A percentile compares a stretch with the other conserved stretches of the same genome.
phyloP scores from a whole-genome alignment of 1,284 basidiomycete genomes.

The Trametes polyzona region DNA sequence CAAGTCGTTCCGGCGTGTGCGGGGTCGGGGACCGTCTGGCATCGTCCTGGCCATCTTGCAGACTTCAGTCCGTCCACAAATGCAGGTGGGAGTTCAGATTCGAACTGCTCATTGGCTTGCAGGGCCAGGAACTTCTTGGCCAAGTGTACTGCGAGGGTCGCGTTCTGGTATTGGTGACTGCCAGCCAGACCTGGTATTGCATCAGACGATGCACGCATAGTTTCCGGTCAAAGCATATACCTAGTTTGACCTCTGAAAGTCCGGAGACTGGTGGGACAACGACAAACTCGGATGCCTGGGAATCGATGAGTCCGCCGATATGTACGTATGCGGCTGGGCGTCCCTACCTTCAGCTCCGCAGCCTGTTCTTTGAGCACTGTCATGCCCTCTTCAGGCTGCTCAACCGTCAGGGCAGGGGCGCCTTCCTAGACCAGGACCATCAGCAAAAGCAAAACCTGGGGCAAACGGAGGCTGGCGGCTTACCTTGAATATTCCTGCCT shows the following conservation, averaged over 20 bases:
- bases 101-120: constrained; percentile 34
- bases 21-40: constrained; percentile 81
- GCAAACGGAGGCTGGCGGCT: neutral
- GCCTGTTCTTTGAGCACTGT: constrained; percentile 72
- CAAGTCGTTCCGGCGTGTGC: constrained; percentile 60
- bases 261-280: constrained; percentile 53
- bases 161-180: constrained; percentile 90
- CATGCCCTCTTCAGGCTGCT: constrained; percentile 74
- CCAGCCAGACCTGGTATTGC: constrained; percentile 75
- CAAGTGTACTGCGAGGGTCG: constrained; percentile 83
- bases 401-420: constrained; percentile 85
- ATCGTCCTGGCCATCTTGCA: constrained; percentile 95
- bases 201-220: neutral
- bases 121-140: constrained; percentile 69
- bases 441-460: neutral
- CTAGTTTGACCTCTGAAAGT: constrained; percentile 64
- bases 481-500: constrained; percentile 96
- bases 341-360: constrained; percentile 60
- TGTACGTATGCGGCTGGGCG: neutral
- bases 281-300: constrained; percentile 55
- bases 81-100: constrained; percentile 48
- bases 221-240: constrained; percentile 40
- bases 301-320: neutral
- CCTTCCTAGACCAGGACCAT: constrained; percentile 52
- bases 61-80: constrained; percentile 69